phyloP scores from a whole-genome alignment of 2,329 filamentous ascomycete genomes.

The Penicillium sp. region DNA sequence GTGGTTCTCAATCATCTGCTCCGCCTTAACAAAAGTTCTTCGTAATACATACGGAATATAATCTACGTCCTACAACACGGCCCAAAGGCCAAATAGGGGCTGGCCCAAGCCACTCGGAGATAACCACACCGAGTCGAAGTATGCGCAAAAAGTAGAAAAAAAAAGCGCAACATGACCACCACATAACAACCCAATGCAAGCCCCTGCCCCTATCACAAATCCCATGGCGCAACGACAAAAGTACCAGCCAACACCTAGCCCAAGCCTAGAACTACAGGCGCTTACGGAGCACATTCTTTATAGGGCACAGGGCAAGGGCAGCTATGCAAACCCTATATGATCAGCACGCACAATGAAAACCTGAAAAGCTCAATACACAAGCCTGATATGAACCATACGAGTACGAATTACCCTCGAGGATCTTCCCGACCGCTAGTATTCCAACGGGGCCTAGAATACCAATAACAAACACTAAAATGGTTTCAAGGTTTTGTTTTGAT shows the following conservation, averaged over 20 bases:
- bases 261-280: background rate
- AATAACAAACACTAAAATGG: background rate
- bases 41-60: background rate
- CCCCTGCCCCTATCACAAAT: background rate
- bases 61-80: background rate
- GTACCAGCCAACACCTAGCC: background rate
- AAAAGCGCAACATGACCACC: background rate
- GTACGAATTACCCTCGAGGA: background rate
- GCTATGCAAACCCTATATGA: constrained; percentile 18
- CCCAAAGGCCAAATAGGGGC: background rate
- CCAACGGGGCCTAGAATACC: constrained; percentile 1
- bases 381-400: background rate
- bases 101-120: constrained; percentile 2
- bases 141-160: background rate
- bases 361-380: background rate
- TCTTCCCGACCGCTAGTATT: constrained; percentile 6
- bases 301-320: constrained; percentile 30
- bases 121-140: background rate
- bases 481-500: constrained; percentile 16
- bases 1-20: background rate
- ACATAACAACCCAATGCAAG: background rate
- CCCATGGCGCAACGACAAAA: background rate
- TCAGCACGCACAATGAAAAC: constrained; percentile 20
- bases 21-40: background rate
- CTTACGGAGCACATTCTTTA: background rate